These are phyloP conservation scores for Globisporangium heterothallicum DNA, from an alignment of 352 stramenopile species.

Conservation along the genomic window DNA sequence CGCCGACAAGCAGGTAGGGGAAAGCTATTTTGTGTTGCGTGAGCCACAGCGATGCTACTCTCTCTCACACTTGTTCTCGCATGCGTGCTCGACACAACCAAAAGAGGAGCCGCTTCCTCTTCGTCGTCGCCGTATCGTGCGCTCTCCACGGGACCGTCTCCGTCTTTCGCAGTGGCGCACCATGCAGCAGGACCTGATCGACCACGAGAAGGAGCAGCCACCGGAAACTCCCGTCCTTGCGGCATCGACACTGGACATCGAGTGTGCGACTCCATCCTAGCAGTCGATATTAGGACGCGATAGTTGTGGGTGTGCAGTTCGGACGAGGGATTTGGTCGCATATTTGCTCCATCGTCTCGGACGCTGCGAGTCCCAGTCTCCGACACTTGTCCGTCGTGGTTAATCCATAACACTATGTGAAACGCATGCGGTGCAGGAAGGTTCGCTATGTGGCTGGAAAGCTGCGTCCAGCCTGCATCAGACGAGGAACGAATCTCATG, in stretches of 20 bases:
- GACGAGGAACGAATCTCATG: too few relatives aligned
- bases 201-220: not conserved
- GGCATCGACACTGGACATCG: not conserved
- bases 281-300: not conserved
- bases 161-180: slow-evolving; percentile 6
- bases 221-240: not conserved
- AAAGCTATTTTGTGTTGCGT: not conserved
- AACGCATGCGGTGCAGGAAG: too few relatives aligned
- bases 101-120: not conserved
- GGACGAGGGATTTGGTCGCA: too few relatives aligned
- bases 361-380: too few relatives aligned
- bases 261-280: not conserved
- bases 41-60: not conserved
- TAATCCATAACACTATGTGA: too few relatives aligned
- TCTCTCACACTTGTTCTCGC: not conserved
- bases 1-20: not conserved
- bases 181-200: slow-evolving; percentile 4
- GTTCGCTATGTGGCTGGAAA: too few relatives aligned
- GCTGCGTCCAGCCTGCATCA: too few relatives aligned
- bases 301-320: too few relatives aligned
- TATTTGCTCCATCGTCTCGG: too few relatives aligned
- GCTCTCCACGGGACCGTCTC: slow-evolving; percentile 3
- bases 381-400: too few relatives aligned
- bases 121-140: not conserved
- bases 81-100: too few relatives aligned